Evolutionary conservation across 2,329 filamentous ascomycete species (phyloP), one percentile per base, ranked within the genome.

Genomic region (Aureobasidium lini): DNA sequence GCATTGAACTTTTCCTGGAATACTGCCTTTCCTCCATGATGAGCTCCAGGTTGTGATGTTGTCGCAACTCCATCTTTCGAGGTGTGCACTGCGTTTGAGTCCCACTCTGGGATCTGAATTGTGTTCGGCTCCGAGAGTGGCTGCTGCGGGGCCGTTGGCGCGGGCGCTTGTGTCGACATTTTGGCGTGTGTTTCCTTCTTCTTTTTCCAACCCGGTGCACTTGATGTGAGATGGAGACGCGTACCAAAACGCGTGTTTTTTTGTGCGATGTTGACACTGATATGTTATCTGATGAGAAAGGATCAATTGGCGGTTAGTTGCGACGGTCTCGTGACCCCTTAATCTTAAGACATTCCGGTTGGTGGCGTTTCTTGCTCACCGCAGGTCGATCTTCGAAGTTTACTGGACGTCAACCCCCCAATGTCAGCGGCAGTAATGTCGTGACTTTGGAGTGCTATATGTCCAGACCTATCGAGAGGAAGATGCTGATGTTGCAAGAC

Each of bases 1-100:
- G 65, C 66, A 62, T 76, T 68, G 34, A 75, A 70, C 48, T 62
- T 64, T 15, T 58, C 50, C 40, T 43, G 48, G 31, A 60, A 46
- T 32, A 48, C 47, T 13, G 28, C 6, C 29, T 53, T 61, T 13
- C 36, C 31, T 29, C 31, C 16, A 49, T 42, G 11, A 31, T 37
- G 48, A 47, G 16, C 8, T 43, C 36, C 18, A 16, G 57, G 18
- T 13, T 56, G 28, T 28, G 61, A 61, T 37, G 57, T 58, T 18
- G 59, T 49, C 28, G 62, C 48, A 49, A 46, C 60, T 53, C 46
- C 36, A 16, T 32, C 47, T 36, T 50, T 47, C 29, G 23, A 32
- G 28, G 60, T 40, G 18, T 57, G 40, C 18, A 40, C 36, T 6
- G 49, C 44, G 39, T 47, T 39, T 34, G 65, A 49, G 52, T 68